Evolutionary conservation across 257 asterid species (phyloP).

Genomic region (Solanum paucissectum): DNA sequence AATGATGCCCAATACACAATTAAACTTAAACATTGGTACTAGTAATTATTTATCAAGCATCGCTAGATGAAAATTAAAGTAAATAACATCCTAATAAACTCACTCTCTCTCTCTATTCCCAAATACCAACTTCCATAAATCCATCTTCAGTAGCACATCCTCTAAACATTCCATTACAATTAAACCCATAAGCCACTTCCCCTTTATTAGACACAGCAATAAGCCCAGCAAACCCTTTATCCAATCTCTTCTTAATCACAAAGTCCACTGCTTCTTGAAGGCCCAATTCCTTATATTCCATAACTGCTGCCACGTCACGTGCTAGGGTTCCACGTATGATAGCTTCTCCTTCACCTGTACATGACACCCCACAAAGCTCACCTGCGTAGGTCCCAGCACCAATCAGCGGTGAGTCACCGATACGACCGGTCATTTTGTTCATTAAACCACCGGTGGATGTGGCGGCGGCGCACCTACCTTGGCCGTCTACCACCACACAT

Average conservation of each 20-base stretch:
- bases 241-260: conserved; percentile 61
- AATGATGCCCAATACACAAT: background rate
- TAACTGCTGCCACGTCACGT: conserved; percentile 89
- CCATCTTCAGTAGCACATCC: conserved; percentile 88
- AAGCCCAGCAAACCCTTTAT: conserved; percentile 72
- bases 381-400: conserved; percentile 91
- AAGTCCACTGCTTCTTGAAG: conserved; percentile 80
- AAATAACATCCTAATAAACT: background rate
- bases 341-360: conserved; percentile 99
- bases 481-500: conserved; percentile 78
- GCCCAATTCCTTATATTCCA: conserved; percentile 77
- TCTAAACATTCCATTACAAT: conserved; percentile 77
- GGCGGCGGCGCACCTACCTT: conserved; percentile 88
- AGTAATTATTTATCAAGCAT: background rate
- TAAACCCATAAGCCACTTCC: conserved; percentile 80
- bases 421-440: conserved; percentile 83
- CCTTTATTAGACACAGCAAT: conserved; percentile 83
- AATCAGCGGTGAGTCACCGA: conserved; percentile 88
- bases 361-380: conserved; percentile 69
- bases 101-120: conserved; percentile 31
- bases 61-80: background rate
- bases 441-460: conserved; percentile 94
- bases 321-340: conserved; percentile 92
- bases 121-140: conserved; percentile 81
- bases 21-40: no score